phyloP scores from a whole-genome alignment of 2,329 filamentous ascomycete genomes.

The Xylariaceae sp. region DNA sequence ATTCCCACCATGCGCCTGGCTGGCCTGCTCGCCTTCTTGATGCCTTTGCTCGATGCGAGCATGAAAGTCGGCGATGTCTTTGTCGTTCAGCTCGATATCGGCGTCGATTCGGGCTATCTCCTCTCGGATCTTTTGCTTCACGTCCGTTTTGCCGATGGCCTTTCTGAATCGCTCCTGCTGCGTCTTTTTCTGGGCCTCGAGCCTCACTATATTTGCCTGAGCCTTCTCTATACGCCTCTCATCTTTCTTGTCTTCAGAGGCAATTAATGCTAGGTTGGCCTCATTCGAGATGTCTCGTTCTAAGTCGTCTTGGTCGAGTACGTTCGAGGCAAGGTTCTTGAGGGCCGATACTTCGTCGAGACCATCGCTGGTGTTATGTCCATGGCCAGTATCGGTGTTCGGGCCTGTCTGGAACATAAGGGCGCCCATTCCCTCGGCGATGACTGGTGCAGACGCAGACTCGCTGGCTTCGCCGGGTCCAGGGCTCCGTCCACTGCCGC shows the following conservation, averaged over 20 bases:
- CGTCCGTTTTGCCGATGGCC: slow-evolving; percentile 36
- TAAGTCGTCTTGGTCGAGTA: slow-evolving; percentile 81
- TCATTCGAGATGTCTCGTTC: slow-evolving; percentile 74
- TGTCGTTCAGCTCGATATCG: slow-evolving; percentile 56
- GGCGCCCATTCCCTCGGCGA: too few relatives aligned
- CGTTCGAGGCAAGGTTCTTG: slow-evolving; percentile 55
- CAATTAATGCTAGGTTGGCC: slow-evolving; percentile 51
- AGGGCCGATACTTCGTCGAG: slow-evolving; percentile 55
- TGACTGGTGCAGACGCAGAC: too few relatives aligned
- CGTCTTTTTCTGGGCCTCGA: slow-evolving; percentile 57
- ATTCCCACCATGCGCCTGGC: slow-evolving; percentile 38
- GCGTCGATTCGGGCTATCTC: slow-evolving; percentile 60
- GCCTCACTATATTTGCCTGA: slow-evolving; percentile 45
- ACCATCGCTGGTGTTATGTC: slow-evolving; percentile 3
- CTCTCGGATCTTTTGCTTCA: slow-evolving; percentile 51
- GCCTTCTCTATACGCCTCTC: slow-evolving; percentile 55
- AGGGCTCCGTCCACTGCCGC: not conserved
- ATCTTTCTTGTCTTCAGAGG: slow-evolving; percentile 57
- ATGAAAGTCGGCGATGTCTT: slow-evolving; percentile 74
- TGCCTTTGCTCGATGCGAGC: slow-evolving; percentile 72
- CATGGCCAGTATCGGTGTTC: slow-evolving; percentile 2
- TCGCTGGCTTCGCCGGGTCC: too few relatives aligned
- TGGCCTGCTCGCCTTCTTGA: slow-evolving; percentile 37
- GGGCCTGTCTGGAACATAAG: not conserved
- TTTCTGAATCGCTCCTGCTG: slow-evolving; percentile 39